Percentiles rank a stretch among this genome's conserved stretches.
Evolutionary conservation across 2,329 filamentous ascomycete genomes (phyloP).

Genomic region (Fusarium sp.): DNA sequence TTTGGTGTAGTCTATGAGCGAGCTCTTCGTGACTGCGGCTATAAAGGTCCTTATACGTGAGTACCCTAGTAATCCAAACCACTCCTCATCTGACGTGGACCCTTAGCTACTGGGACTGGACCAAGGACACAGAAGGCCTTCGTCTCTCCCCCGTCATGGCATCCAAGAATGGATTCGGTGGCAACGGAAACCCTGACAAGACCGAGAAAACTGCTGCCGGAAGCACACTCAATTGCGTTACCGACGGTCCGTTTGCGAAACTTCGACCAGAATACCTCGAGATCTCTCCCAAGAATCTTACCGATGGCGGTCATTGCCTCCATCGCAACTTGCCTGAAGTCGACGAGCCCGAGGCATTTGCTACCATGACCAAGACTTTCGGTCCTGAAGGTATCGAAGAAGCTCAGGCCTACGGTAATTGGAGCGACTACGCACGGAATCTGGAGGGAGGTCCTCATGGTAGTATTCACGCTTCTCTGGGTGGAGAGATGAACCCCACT

Average conservation of each 20-base stretch:
- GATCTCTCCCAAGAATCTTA: not conserved
- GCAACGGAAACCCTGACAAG: not conserved
- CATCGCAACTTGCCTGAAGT: constrained; percentile 7
- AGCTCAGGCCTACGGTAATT: not conserved
- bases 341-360: not conserved
- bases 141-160: constrained; percentile 7
- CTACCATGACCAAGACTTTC: not conserved
- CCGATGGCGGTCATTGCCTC: not conserved
- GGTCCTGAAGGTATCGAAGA: not conserved
- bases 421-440: not conserved
- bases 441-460: constrained; percentile 10
- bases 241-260: not conserved
- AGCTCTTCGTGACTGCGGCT: constrained; percentile 8
- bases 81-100: not conserved
- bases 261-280: constrained; percentile 2
- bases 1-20: constrained; percentile 1
- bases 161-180: not conserved
- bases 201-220: not conserved
- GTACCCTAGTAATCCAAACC: accelerated
- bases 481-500: constrained; percentile 21
- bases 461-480: not conserved
- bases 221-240: not conserved
- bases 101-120: constrained; percentile 17
- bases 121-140: not conserved
- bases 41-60: constrained; percentile 12